Evolutionary conservation across 2,329 filamentous ascomycete species (phyloP), one percentile per base, ranked within the genome.

Genomic region (Nannizziopsis barbatae): DNA sequence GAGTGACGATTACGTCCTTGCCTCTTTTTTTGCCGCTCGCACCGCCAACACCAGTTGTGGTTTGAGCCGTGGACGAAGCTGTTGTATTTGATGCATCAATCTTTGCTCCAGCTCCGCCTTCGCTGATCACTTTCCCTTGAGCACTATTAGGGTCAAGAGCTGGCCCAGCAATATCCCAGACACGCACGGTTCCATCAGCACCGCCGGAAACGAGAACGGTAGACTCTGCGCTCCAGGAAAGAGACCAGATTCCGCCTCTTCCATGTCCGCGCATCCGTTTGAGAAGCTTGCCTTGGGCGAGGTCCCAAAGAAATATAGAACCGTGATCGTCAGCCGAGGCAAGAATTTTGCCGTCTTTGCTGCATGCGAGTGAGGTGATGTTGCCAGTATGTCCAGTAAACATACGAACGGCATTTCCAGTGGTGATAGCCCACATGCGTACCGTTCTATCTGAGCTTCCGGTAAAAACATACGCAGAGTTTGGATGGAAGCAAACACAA

Each of bases 201-300:
- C 89, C 90, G 14, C 86, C 88, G 0, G 89, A 95, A 1, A 90
- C 84, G 1, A 98, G 79, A 1, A 95, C 83, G 1, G 79, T 92
- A 1, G 87, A 94, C 65, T 98, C 92, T 14, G 89, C 86, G 56
- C 85, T 92, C 77, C 93, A 98, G 62, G 85, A 86, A 1, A 98
- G 74, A 4, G 86, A 92, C 80, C 87, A 93, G 56, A 98, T 89
- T 8, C 90, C 90, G 32, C 88, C 89, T 63, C 93, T 92, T 32
- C 82, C 88, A 60, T 98, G 92, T 2, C 92, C 92, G 38, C 88
- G 84, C 71, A 94, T 94, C 39, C 87, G 83, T 74, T 98, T 98
- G 60, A 92, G 81, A 17, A 86, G 77, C 15, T 81, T 80, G 4
- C 89, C 92, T 46, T 86, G 84, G n/a, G 80, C 80, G 14, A 98